phyloP scores from a whole-genome alignment of 2,329 filamentous ascomycete species.

The Stagonosporopsis tanaceti region DNA sequence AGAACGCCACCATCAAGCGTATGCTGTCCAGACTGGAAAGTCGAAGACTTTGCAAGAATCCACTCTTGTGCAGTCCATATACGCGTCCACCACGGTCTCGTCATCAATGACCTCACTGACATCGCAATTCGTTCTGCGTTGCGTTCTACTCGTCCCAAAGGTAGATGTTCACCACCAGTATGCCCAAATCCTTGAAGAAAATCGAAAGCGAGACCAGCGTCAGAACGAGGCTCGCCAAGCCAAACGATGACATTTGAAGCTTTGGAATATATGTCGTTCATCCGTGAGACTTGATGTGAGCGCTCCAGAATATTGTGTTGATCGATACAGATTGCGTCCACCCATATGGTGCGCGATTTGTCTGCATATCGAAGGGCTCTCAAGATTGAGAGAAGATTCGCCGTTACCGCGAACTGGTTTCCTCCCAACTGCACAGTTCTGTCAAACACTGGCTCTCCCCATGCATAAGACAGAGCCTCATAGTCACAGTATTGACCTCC shows the following conservation, averaged over 20 bases:
- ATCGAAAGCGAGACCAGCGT: slow-evolving; percentile 7
- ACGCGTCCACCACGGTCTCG: slow-evolving; percentile 12
- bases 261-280: slow-evolving; percentile 15
- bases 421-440: slow-evolving; percentile 1
- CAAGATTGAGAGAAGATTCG: slow-evolving; percentile 15
- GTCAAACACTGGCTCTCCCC: slow-evolving; percentile 3
- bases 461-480: slow-evolving; percentile 15
- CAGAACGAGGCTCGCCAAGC: slow-evolving; percentile 11
- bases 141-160: background rate
- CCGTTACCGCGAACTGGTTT: slow-evolving; percentile 1
- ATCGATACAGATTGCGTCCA: slow-evolving; percentile 24
- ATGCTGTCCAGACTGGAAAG: slow-evolving; percentile 9
- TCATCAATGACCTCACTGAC: slow-evolving; percentile 8
- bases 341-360: slow-evolving; percentile 16
- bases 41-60: slow-evolving; percentile 6
- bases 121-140: slow-evolving; percentile 6
- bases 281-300: slow-evolving; percentile 12
- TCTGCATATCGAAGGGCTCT: slow-evolving; percentile 9
- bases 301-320: slow-evolving; percentile 16
- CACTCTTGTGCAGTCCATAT: slow-evolving; percentile 17
- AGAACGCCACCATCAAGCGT: slow-evolving; percentile 5
- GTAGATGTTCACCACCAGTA: background rate
- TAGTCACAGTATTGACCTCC: background rate
- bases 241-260: slow-evolving; percentile 11
- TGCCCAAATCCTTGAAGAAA: slow-evolving; percentile 9